Evolutionary conservation across 2,329 filamentous ascomycete species (phyloP).

Genomic region (Colletotrichum viniferum): DNA sequence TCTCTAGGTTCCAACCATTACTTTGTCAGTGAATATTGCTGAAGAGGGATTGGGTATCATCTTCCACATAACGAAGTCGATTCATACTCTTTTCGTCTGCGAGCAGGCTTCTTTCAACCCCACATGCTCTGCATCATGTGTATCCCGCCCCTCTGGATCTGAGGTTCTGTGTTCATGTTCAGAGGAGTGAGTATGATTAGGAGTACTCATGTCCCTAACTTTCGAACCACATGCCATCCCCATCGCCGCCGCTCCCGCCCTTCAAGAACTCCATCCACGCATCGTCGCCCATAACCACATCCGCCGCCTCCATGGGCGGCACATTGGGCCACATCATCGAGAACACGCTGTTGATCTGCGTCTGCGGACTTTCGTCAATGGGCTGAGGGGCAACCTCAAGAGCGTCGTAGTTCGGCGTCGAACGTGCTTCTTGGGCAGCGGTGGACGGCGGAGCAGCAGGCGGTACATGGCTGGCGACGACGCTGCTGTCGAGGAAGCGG

Average conservation of each 20-base stretch:
- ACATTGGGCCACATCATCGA: slow-evolving; percentile 52
- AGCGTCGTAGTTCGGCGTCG: not conserved
- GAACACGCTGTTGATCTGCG: slow-evolving; percentile 45
- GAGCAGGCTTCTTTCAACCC: too few relatives aligned
- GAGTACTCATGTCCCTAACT: not conserved
- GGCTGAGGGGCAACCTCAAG: slow-evolving; percentile 18
- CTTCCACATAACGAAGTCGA: too few relatives aligned
- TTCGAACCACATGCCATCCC: not conserved
- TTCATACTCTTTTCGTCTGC: too few relatives aligned
- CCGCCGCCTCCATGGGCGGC: slow-evolving; percentile 37
- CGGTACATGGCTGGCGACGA: not conserved
- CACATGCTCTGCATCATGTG: too few relatives aligned
- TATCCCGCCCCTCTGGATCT: too few relatives aligned
- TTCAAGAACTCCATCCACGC: slow-evolving; percentile 40
- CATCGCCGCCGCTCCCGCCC: slow-evolving; percentile 18
- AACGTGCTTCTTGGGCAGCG: not conserved
- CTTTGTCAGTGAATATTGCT: too few relatives aligned
- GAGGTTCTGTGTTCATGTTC: too few relatives aligned
- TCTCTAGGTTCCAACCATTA: too few relatives aligned
- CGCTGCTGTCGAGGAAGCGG: slow-evolving; percentile 31
- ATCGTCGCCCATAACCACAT: slow-evolving; percentile 42
- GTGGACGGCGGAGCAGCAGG: not conserved
- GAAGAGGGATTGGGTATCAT: too few relatives aligned
- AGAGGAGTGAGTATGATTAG: too few relatives aligned
- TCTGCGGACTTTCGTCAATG: slow-evolving; percentile 43